Percentiles rank a stretch among this genome's conserved stretches.
These are phyloP conservation scores for Aspergillus floridensis DNA, from an alignment of 2,329 filamentous ascomycete species.

Conservation along the genomic window DNA sequence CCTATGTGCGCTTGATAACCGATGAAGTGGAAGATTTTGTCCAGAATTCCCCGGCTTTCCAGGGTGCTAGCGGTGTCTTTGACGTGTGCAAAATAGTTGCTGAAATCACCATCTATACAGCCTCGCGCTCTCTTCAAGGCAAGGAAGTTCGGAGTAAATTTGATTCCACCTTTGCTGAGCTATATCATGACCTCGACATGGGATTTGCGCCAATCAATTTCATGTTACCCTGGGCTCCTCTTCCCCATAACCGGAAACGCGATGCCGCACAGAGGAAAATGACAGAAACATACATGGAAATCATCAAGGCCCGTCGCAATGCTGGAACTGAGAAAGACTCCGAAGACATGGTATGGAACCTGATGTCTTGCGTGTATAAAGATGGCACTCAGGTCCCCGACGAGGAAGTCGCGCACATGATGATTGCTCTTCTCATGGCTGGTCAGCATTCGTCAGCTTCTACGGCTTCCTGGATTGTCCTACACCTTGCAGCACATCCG, in stretches of 20 bases:
- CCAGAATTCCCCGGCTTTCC: constrained; percentile 64
- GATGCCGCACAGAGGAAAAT: constrained; percentile 78
- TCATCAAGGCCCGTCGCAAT: constrained; percentile 69
- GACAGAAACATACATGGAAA: constrained; percentile 76
- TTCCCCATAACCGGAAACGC: constrained; percentile 82
- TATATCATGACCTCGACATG: constrained; percentile 88
- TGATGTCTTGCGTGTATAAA: constrained; percentile 85
- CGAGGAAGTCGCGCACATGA: constrained; percentile 83
- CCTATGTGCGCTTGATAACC: constrained; percentile 76
- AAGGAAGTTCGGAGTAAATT: constrained; percentile 78
- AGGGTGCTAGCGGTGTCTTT: constrained; percentile 65
- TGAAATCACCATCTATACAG: constrained; percentile 86
- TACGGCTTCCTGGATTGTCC: constrained; percentile 79
- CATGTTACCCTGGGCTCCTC: constrained; percentile 80
- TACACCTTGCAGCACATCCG: constrained; percentile 74
- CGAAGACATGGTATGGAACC: constrained; percentile 83
- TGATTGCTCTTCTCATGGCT: constrained; percentile 91
- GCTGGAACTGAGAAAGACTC: constrained; percentile 52
- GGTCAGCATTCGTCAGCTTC: constrained; percentile 87
- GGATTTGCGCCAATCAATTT: constrained; percentile 89
- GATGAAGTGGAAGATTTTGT: constrained; percentile 72
- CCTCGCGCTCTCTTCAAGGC: constrained; percentile 80
- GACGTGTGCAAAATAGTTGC: constrained; percentile 75
- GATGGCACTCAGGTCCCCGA: constrained; percentile 76
- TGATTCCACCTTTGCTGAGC: constrained; percentile 72